Conservation (phyloP, 306 rosid species). For the Cajanus cajan region DNA sequence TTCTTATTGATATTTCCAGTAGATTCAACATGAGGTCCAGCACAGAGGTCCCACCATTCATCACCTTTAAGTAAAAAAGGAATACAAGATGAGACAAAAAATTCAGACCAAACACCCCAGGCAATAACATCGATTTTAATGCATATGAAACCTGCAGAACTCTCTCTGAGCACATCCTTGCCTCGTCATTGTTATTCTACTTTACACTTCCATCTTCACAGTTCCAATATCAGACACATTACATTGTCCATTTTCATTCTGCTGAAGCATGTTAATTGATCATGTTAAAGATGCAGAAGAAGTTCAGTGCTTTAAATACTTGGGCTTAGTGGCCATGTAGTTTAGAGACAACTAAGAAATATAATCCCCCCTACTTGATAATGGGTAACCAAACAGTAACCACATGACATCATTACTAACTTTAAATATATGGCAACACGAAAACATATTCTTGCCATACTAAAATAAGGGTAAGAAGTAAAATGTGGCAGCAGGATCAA, state of each 20-base stretch:
- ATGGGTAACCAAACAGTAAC: conserved; percentile 12
- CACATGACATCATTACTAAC: neutral
- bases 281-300: conserved; percentile 33
- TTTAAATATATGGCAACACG: neutral
- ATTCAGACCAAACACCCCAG: conserved; percentile 8
- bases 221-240: conserved; percentile 35
- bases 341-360: conserved; percentile 12
- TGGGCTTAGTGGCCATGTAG: conserved; percentile 10
- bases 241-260: conserved; percentile 37
- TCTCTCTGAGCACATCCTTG: conserved; percentile 27
- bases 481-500: conserved; percentile 20
- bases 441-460: conserved; percentile 22
- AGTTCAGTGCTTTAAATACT: conserved; percentile 24
- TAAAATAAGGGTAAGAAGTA: neutral
- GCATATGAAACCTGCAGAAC: conserved; percentile 29
- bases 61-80: conserved; percentile 50
- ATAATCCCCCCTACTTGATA: neutral
- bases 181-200: conserved; percentile 35
- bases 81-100: conserved; percentile 24
- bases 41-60: conserved; percentile 99
- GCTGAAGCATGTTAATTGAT: conserved; percentile 33
- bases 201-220: conserved; percentile 39
- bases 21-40: conserved; percentile 94
- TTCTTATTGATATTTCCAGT: conserved; percentile 87
- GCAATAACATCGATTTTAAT: conserved; percentile 25